Base-by-base conservation (phyloP, 2,329 filamentous ascomycete genomes). In the Pseudogymnoascus sp. region DNA sequence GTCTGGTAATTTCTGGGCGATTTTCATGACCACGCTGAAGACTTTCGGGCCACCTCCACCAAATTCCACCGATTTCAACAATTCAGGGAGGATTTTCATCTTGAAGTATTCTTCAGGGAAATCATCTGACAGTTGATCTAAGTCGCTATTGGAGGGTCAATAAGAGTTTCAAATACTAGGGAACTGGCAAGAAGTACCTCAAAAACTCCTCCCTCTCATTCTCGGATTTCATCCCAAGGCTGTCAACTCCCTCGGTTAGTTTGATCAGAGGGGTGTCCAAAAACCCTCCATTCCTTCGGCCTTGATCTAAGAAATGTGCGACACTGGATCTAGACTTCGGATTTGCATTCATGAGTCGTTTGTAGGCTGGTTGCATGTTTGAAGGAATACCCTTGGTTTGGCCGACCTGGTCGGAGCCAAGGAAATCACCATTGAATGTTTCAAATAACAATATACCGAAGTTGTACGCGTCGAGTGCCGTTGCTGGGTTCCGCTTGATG, bases 21-120 rank as follows among this genome's bases (percentile, higher is more conserved):
- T 97, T 72, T 96, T 96, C 80, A 97, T 86, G 42, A 96, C 90
- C 1, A 96, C 87, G 1, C 82, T 79, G 65, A 99, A 90, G 0
- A 96, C 93, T 72, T 96, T 96, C 0, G 93, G 90, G 0, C 95
- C 95, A 28, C 95, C 95, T 10, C 93, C 95, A 7, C 95, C 95
- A 74, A 97, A 99, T 72, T 99, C 95, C n/a, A 97, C 92, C 0
- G 93, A 96, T 73, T 97, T 99, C n/a, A 99, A 82, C 31, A 99
- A 79, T 73, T 99, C 95, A 0, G 95, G 95, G 8, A 99, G 81
- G 3, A 99, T 87, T 72, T 97, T 99, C 83, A 96, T 90, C 74
- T 96, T 96, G 81, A 97, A 96, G 75, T 96, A 99, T 65, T 97
- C 95, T 72, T 97, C 93, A 0, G 95, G 95, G 66, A 97, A 97